Conservation (phyloP, 1,284 basidiomycete genomes). For the Moniliophthora roreri region DNA sequence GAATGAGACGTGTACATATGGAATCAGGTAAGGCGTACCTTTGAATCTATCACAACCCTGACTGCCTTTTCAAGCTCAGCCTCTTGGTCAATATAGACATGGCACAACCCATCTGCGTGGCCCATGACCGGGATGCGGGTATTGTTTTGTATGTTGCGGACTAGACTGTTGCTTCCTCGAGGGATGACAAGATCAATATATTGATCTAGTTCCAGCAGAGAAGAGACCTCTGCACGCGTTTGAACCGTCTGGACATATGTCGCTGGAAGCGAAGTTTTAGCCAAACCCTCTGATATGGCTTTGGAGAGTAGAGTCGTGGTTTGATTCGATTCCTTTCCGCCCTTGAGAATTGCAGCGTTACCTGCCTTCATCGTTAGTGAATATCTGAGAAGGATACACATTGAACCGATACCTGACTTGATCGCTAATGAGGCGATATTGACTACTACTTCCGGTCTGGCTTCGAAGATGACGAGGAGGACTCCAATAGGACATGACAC, state of each 20-base stretch:
- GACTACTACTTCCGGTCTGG: conserved; percentile 96
- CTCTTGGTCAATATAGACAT: conserved; percentile 84
- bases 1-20: conserved; percentile 4
- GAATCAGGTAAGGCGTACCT: conserved; percentile 49
- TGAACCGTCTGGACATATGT: conserved; percentile 92
- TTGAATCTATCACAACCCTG: conserved; percentile 86
- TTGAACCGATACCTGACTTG: conserved; percentile 75
- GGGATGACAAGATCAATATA: conserved; percentile 99
- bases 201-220: conserved; percentile 82
- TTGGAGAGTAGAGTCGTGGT: conserved; percentile 76
- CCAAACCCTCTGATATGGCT: conserved; percentile 81
- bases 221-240: conserved; percentile 89
- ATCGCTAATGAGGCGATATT: conserved; percentile 97
- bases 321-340: conserved; percentile 89
- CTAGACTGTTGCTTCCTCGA: conserved; percentile 90
- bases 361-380: conserved; percentile 43
- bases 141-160: conserved; percentile 84
- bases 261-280: conserved; percentile 69
- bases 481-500: conserved; percentile 98
- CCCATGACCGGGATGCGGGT: conserved; percentile 98
- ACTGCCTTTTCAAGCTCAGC: conserved; percentile 81
- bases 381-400: conserved; percentile 8
- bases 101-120: conserved; percentile 95
- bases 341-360: conserved; percentile 94
- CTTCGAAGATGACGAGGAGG: conserved; percentile 96